These are phyloP conservation scores for Dictyostelium capitatum DNA, from an alignment of 78 protist species.

Conservation along the genomic window DNA sequence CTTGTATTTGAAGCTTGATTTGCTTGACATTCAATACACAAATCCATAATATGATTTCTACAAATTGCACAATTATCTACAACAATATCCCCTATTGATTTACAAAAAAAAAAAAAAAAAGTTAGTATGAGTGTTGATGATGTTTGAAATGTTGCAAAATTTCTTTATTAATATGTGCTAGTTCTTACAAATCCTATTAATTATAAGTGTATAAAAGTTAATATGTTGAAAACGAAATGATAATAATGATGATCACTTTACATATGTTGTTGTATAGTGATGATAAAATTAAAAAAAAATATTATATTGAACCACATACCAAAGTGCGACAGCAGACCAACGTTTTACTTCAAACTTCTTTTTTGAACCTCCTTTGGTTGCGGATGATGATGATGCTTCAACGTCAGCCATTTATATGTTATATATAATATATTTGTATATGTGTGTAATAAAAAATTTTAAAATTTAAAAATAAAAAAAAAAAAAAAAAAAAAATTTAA, in stretches of 20 bases:
- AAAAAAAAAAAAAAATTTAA: background rate
- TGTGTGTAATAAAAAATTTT: background rate
- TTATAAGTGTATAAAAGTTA: too few species aligned
- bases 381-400: conserved; percentile 53
- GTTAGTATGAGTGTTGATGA: background rate
- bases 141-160: background rate
- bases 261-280: too few species aligned
- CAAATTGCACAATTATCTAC: conserved; percentile 99
- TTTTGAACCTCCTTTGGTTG: conserved; percentile 31
- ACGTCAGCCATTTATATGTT: conserved; percentile 69
- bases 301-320: conserved; percentile 94
- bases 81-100: conserved; percentile 84
- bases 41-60: conserved; percentile 98
- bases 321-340: conserved; percentile 99
- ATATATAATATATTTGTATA: conserved; percentile 28
- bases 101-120: background rate
- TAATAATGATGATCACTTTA: too few species aligned
- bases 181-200: too few species aligned
- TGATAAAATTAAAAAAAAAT: background rate
- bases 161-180: too few species aligned
- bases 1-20: conserved; percentile 95
- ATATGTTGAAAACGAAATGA: too few species aligned
- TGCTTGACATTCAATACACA: conserved; percentile 98
- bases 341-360: conserved; percentile 95
- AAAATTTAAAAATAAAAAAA: background rate